These are phyloP conservation scores for Phytophthora constricta DNA, from an alignment of 352 stramenopile species.

Conservation along the genomic window DNA sequence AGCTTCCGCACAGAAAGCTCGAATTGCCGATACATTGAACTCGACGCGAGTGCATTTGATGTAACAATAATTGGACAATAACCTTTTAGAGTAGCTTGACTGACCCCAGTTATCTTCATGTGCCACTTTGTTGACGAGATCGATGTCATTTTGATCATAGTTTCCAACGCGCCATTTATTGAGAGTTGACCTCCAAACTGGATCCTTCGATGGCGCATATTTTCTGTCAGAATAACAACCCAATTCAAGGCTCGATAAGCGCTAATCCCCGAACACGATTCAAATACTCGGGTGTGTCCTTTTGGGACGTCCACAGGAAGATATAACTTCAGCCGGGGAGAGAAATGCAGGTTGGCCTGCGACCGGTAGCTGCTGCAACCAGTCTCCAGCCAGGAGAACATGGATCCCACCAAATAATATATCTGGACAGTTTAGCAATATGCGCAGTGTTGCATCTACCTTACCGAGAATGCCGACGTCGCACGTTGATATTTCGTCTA, in stretches of 20 bases:
- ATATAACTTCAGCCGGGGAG: not conserved
- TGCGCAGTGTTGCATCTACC: not conserved
- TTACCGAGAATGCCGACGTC: not conserved
- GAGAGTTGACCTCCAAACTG: not conserved
- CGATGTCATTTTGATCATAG: not conserved
- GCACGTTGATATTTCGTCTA: not conserved
- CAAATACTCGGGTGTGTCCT: not conserved
- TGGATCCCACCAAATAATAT: constrained; percentile 9
- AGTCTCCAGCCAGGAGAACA: constrained; percentile 11
- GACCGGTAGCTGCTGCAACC: constrained; percentile 12
- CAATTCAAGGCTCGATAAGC: not conserved
- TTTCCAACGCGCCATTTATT: not conserved
- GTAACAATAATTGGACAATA: not conserved
- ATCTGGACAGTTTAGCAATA: not conserved
- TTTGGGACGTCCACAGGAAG: not conserved
- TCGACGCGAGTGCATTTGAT: not conserved
- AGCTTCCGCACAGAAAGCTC: no score
- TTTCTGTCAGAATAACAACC: not conserved
- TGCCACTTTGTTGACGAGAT: not conserved
- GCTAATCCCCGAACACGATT: not conserved
- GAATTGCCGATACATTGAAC: no score
- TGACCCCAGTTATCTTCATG: not conserved
- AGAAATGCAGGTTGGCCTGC: not conserved
- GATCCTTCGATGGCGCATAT: not conserved
- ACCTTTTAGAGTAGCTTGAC: not conserved